These are phyloP conservation scores for Didymella segeticola DNA, from an alignment of 2,329 filamentous ascomycete genomes.

Conservation along the genomic window DNA sequence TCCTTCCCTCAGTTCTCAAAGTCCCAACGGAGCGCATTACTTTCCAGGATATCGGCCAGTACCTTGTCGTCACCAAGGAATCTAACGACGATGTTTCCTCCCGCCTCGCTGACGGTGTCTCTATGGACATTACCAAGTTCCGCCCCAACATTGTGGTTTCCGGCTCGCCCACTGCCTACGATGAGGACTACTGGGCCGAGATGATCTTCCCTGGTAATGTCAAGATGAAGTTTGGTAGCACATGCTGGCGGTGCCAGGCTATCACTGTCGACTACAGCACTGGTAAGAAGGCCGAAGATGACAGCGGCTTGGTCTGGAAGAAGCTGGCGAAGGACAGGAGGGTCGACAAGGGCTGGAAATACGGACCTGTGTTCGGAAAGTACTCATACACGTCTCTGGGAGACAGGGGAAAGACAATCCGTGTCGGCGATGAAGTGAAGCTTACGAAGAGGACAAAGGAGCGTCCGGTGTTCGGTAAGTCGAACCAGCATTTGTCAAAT, in stretches of 20 bases:
- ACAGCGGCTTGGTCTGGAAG: constrained; percentile 69
- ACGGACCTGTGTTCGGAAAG: neutral
- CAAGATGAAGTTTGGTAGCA: constrained; percentile 42
- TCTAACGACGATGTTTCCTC: constrained; percentile 25
- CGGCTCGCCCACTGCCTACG: constrained; percentile 63
- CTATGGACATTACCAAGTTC: constrained; percentile 72
- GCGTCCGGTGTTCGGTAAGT: neutral
- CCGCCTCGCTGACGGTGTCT: constrained; percentile 56
- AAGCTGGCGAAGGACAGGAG: constrained; percentile 73
- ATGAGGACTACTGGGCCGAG: constrained; percentile 77
- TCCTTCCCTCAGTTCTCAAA: constrained; percentile 44
- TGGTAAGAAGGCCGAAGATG: constrained; percentile 64
- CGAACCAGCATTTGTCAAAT: neutral
- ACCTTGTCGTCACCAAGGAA: constrained; percentile 25
- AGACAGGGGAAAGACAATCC: neutral
- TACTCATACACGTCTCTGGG: neutral
- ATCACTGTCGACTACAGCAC: constrained; percentile 75
- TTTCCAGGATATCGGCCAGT: constrained; percentile 28
- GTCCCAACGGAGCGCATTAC: constrained; percentile 45
- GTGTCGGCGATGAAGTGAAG: neutral
- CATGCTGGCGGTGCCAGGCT: constrained; percentile 72
- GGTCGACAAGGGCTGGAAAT: constrained; percentile 60
- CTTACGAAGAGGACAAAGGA: neutral
- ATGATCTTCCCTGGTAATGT: constrained; percentile 55
- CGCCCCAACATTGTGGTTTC: constrained; percentile 75